Conservation (phyloP, 495 filamentous ascomycete species). For the Penicillium nucicola region DNA sequence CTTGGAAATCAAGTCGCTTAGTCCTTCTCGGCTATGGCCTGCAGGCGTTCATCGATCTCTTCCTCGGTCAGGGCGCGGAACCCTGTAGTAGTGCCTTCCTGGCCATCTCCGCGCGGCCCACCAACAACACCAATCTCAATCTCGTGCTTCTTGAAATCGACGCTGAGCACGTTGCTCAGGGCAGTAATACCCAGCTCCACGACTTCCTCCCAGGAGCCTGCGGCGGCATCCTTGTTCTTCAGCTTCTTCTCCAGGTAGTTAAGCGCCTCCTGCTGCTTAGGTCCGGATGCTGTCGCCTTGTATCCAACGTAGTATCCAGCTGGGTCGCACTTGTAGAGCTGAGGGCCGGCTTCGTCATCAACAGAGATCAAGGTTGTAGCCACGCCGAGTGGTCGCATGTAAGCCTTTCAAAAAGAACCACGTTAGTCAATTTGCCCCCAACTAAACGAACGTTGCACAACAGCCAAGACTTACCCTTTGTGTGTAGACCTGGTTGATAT, state of each 20-base stretch:
- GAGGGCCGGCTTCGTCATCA: slow-evolving; percentile 89
- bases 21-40: slow-evolving; percentile 98
- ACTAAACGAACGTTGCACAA: not conserved
- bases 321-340: slow-evolving; percentile 97
- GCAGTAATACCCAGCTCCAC: slow-evolving; percentile 94
- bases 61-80: slow-evolving; percentile 93
- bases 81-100: slow-evolving; percentile 69
- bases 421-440: not conserved
- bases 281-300: slow-evolving; percentile 94
- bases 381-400: slow-evolving; percentile 96
- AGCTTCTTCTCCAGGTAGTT: slow-evolving; percentile 99
- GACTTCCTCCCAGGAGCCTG: slow-evolving; percentile 94
- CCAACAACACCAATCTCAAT: slow-evolving; percentile 97
- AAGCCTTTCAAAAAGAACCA: slow-evolving; percentile 52
- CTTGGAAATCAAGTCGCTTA: slow-evolving; percentile 39
- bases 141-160: slow-evolving; percentile 99
- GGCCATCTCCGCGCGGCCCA: slow-evolving; percentile 71
- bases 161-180: slow-evolving; percentile 90
- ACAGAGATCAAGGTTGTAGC: slow-evolving; percentile 91
- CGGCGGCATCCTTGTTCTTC: slow-evolving; percentile 96
- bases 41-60: slow-evolving; percentile 96
- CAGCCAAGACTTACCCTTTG: slow-evolving; percentile 66
- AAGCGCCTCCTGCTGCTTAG: slow-evolving; percentile 96
- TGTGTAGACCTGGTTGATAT: slow-evolving; percentile 99
- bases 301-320: slow-evolving; percentile 97